A percentile compares a stretch with the other conserved stretches of the same genome.
These are phyloP conservation scores for Fusarium aywerte DNA, from an alignment of 2,329 filamentous ascomycete genomes.

Conservation along the genomic window DNA sequence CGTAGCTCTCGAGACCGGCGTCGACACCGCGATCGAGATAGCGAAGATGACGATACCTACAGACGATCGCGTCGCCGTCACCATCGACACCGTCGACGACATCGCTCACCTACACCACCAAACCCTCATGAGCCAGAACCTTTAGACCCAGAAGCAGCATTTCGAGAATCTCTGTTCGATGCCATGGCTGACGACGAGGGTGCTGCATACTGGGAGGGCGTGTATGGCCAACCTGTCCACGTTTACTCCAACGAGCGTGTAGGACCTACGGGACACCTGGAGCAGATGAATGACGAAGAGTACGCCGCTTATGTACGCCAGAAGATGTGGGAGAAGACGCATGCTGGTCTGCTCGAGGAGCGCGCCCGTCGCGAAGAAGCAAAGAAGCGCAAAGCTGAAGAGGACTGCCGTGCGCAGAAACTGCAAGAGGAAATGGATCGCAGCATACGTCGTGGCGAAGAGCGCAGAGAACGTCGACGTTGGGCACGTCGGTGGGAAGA, in stretches of 20 bases:
- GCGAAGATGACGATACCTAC: constrained; percentile 40
- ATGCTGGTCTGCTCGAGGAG: constrained; percentile 85
- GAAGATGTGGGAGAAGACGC: constrained; percentile 95
- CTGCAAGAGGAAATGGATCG: constrained; percentile 75
- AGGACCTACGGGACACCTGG: constrained; percentile 67
- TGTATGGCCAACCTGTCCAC: constrained; percentile 97
- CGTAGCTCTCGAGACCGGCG: constrained; percentile 40
- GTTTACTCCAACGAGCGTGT: constrained; percentile 68
- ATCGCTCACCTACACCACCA: constrained; percentile 58
- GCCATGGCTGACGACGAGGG: constrained; percentile 97
- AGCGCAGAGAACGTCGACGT: constrained; percentile 64
- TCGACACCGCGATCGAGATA: constrained; percentile 11
- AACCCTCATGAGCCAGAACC: constrained; percentile 60
- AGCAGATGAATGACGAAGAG: constrained; percentile 91
- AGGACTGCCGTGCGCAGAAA: constrained; percentile 59
- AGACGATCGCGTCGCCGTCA: constrained; percentile 44
- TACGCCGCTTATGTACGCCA: constrained; percentile 86
- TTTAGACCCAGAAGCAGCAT: constrained; percentile 78
- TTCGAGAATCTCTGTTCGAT: constrained; percentile 94
- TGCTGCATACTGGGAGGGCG: constrained; percentile 91
- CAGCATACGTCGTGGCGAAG: constrained; percentile 73
- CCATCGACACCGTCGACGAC: constrained; percentile 49
- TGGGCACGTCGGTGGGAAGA: constrained; percentile 71
- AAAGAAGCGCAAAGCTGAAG: constrained; percentile 61
- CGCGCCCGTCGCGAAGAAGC: constrained; percentile 69